Conservation (phyloP, 2,329 filamentous ascomycete species). For the Penicillium thymicola region DNA sequence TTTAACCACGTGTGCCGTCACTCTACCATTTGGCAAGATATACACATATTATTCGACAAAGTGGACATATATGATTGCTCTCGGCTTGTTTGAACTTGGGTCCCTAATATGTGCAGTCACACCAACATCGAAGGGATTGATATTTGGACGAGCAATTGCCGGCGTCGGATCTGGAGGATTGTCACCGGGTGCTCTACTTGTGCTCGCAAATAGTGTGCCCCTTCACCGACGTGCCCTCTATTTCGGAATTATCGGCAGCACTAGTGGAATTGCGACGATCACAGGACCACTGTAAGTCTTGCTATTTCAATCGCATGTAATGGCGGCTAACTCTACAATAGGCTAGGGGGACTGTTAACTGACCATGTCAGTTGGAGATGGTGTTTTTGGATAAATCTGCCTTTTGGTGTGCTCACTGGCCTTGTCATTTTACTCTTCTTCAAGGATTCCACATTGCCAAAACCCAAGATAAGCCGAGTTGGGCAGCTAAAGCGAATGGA, state of each 20-base stretch:
- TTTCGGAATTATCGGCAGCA: slow-evolving; percentile 42
- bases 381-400: slow-evolving; percentile 44
- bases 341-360: slow-evolving; percentile 45
- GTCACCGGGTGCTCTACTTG: slow-evolving; percentile 40
- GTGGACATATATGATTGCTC: slow-evolving; percentile 40
- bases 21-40: slow-evolving; percentile 43
- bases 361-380: slow-evolving; percentile 43
- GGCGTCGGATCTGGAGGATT: slow-evolving; percentile 40
- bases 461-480: slow-evolving; percentile 17
- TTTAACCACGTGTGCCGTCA: slow-evolving; percentile 43
- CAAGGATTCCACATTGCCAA: slow-evolving; percentile 22
- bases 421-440: slow-evolving; percentile 36
- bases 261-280: slow-evolving; percentile 44
- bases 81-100: slow-evolving; percentile 44
- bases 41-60: slow-evolving; percentile 46
- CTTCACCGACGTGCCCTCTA: slow-evolving; percentile 41
- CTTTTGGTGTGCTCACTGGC: slow-evolving; percentile 31
- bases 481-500: slow-evolving; percentile 36
- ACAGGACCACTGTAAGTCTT: slow-evolving; percentile 38
- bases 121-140: slow-evolving; percentile 38
- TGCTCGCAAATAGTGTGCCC: slow-evolving; percentile 41
- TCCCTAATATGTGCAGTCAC: slow-evolving; percentile 40
- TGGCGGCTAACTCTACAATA: slow-evolving; percentile 6
- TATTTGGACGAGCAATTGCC: slow-evolving; percentile 42
- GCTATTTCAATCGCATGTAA: no score